These are phyloP conservation scores for Xylaria multiplex DNA, from an alignment of 2,329 filamentous ascomycete genomes.

Conservation along the genomic window DNA sequence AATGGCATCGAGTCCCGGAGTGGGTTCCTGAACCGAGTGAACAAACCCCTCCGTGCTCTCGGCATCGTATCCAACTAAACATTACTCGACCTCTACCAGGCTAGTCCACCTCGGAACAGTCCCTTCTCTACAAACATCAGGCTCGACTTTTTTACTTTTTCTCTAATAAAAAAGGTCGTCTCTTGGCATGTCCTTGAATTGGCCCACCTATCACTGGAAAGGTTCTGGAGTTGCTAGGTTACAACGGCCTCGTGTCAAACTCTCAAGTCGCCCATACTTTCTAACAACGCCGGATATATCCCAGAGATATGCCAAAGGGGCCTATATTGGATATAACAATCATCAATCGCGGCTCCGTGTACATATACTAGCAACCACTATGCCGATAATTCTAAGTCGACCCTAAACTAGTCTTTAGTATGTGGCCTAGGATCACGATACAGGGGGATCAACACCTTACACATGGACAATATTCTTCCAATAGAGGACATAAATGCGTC, in stretches of 20 bases:
- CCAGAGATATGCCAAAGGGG: not conserved
- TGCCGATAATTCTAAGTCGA: slow-evolving; percentile 11
- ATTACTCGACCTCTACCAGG: not conserved
- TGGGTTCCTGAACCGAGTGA: slow-evolving; percentile 15
- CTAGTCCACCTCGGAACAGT: slow-evolving; percentile 1
- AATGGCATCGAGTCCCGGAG: slow-evolving; percentile 4
- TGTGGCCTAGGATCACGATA: too few species aligned
- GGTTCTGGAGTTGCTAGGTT: not conserved
- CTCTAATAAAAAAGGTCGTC: not conserved
- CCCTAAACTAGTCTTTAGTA: not conserved
- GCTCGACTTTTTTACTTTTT: not conserved
- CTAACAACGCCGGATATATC: not conserved
- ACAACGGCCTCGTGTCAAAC: not conserved
- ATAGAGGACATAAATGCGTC: not conserved
- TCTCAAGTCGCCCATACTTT: not conserved
- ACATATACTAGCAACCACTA: not conserved
- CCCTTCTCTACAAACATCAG: slow-evolving; percentile 21
- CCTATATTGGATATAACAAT: not conserved
- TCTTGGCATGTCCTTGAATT: not conserved
- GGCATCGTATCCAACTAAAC: slow-evolving; percentile 12
- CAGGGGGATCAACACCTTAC: not conserved
- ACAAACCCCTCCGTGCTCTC: slow-evolving; percentile 20
- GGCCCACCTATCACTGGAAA: not conserved
- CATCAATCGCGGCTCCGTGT: not conserved
- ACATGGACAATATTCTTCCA: not conserved